Evolutionary conservation across 1,284 basidiomycete species (phyloP).

Genomic region (Coniophora puteana): DNA sequence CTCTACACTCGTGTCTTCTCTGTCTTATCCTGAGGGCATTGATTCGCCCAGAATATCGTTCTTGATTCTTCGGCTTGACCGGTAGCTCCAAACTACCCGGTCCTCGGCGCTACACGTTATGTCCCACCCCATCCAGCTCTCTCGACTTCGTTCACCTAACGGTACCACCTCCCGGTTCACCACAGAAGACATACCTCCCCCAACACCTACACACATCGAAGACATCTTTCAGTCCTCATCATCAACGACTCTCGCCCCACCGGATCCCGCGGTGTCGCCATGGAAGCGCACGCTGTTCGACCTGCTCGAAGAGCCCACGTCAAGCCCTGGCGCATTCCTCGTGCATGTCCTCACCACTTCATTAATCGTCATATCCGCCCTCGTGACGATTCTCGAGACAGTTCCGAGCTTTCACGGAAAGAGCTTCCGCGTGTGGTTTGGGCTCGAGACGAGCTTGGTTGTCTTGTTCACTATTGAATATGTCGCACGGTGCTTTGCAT

Average conservation of each 20-base stretch:
- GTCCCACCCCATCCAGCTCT: constrained; percentile 28
- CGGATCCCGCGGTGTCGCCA: constrained; percentile 40
- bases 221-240: constrained; percentile 32
- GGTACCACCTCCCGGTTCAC: constrained; percentile 32
- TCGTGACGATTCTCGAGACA: constrained; percentile 83
- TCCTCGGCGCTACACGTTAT: too few species aligned
- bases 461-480: constrained; percentile 84
- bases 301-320: constrained; percentile 66
- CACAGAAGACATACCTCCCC: constrained; percentile 28
- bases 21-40: too few species aligned
- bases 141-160: constrained; percentile 19
- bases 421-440: constrained; percentile 74
- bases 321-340: constrained; percentile 62
- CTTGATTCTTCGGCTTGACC: too few species aligned
- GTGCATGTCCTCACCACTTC: constrained; percentile 60
- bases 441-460: constrained; percentile 74
- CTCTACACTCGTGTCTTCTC: too few species aligned
- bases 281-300: constrained; percentile 59
- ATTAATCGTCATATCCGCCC: constrained; percentile 66
- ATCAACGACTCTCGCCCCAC: constrained; percentile 33
- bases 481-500: constrained; percentile 56
- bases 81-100: too few species aligned
- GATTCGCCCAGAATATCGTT: too few species aligned
- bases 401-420: constrained; percentile 78
- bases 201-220: constrained; percentile 29